Base-by-base conservation (phyloP, 1,284 basidiomycete genomes). In the Tausonia pullulans region DNA sequence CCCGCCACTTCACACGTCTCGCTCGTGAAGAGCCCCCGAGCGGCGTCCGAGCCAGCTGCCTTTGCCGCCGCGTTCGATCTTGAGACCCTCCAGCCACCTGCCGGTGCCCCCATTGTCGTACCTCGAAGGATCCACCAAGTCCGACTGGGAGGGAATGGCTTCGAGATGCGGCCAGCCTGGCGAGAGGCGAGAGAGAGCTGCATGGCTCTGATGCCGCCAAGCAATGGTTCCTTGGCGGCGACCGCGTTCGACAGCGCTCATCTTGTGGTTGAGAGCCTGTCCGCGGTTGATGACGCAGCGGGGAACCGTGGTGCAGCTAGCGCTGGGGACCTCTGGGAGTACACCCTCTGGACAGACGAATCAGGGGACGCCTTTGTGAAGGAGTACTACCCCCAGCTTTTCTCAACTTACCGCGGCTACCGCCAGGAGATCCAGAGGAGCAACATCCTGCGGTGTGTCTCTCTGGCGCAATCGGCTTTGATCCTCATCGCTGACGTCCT, bases 111-210 rank as follows among this genome's bases (percentile, higher is more conserved):
- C 44, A 40, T 16, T 9, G 44, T 68, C 40, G 64, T 68, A n/a
- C 67, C 67, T 45, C 64, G 62, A 11, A 61, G 66, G 27, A 60
- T 68, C 16, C 67, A 68, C 55, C 67, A 68, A 51, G 63, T 66
- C 49, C 62, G 63, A 10, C 60, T 68, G 11, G 67, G 67, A 13
- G 63, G 58, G n/a, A n/a, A 58, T 59, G 58, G 51, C 45, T 39
- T 58, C 9, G 60, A 43, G 10, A 68, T 68, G 60, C 64, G 64
- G 16, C 61, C 62, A 11, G 49, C 46, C 14, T 68, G 64, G 67
- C 56, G 51, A 53, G 62, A 60, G n/a, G 63, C 61, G 41, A 51
- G 65, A 9, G 62, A 58, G 39, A 54, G 55, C 27, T 68, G 67
- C 61, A 51, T 66, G 46, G 61, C 58, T 41, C 53, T 51, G 13